Conservation (phyloP, 768 basidiomycete genomes). For the Collybia sordida region DNA sequence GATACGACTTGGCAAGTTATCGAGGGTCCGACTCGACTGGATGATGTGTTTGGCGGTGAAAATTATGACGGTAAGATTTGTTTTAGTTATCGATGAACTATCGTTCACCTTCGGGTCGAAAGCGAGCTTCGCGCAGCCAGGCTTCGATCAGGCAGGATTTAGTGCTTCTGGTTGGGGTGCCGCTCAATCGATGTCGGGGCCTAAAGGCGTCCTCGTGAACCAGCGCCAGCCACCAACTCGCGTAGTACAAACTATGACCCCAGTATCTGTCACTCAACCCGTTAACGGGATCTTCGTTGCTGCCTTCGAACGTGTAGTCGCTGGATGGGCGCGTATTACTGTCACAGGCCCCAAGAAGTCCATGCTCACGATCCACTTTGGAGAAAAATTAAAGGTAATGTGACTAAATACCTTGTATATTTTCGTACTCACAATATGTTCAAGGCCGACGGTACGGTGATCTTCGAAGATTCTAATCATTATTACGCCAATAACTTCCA, state of each 20-base stretch:
- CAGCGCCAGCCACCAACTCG: conserved; percentile 23
- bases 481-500: conserved; percentile 25
- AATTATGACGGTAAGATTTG: conserved; percentile 23
- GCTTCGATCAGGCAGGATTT: conserved; percentile 19
- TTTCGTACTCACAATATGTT: not conserved
- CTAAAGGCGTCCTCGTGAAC: conserved; percentile 20
- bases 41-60: conserved; percentile 30
- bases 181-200: conserved; percentile 17
- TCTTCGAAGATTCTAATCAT: conserved; percentile 13
- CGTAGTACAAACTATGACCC: conserved; percentile 18
- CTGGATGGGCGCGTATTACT: conserved; percentile 26
- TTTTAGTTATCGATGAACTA: not conserved
- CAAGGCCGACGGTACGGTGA: conserved; percentile 9
- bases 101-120: not conserved
- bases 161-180: conserved; percentile 17
- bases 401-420: not conserved
- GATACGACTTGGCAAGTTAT: conserved; percentile 20
- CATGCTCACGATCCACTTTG: conserved; percentile 27
- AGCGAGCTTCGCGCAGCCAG: conserved; percentile 22
- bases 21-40: conserved; percentile 26
- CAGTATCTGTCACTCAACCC: conserved; percentile 21
- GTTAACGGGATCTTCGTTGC: conserved; percentile 21
- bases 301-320: conserved; percentile 23
- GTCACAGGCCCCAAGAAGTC: conserved; percentile 22
- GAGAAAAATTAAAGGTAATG: conserved; percentile 25